A percentile compares a stretch with the other conserved stretches of the same genome.
These are phyloP conservation scores for Trichoderma koningii DNA, from an alignment of 2,329 filamentous ascomycete genomes.

Conservation along the genomic window DNA sequence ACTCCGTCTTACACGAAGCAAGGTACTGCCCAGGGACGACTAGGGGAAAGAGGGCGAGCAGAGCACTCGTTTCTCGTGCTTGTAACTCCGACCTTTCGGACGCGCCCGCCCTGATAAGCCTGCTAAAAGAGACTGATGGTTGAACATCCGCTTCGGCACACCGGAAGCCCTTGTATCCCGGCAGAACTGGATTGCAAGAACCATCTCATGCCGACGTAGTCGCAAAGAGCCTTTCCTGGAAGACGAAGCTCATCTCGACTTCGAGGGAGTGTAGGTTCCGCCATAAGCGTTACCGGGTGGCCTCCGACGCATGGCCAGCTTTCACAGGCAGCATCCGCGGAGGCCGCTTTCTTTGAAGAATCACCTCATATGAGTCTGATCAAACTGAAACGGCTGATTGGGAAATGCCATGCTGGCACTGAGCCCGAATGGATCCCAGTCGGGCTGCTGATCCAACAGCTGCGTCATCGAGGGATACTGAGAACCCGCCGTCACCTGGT, in stretches of 20 bases:
- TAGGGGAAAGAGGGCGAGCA: neutral
- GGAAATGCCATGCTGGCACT: conserved; percentile 96
- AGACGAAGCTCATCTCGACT: neutral
- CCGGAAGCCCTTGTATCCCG: neutral
- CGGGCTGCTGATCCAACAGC: conserved; percentile 75
- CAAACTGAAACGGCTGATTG: conserved; percentile 76
- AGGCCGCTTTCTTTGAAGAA: neutral
- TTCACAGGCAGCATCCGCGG: conserved; percentile 4
- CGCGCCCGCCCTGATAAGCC: neutral
- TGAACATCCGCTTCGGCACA: neutral
- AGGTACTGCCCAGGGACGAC: neutral
- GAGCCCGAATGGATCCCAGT: conserved; percentile 90
- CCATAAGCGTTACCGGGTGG: neutral
- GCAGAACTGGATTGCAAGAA: neutral
- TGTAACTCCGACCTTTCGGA: neutral
- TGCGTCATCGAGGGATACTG: conserved; percentile 66
- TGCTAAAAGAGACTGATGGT: neutral
- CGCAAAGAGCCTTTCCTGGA: neutral
- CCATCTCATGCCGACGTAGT: neutral
- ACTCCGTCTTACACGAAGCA: neutral
- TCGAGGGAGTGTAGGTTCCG: neutral
- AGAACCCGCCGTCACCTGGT: conserved; percentile 38
- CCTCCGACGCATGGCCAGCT: conserved; percentile 1
- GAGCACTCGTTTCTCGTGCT: neutral
- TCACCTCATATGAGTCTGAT: conserved; percentile 58